Base-by-base conservation (phyloP, 176 grass and related monocot species). In the Paspalum vaginatum region DNA sequence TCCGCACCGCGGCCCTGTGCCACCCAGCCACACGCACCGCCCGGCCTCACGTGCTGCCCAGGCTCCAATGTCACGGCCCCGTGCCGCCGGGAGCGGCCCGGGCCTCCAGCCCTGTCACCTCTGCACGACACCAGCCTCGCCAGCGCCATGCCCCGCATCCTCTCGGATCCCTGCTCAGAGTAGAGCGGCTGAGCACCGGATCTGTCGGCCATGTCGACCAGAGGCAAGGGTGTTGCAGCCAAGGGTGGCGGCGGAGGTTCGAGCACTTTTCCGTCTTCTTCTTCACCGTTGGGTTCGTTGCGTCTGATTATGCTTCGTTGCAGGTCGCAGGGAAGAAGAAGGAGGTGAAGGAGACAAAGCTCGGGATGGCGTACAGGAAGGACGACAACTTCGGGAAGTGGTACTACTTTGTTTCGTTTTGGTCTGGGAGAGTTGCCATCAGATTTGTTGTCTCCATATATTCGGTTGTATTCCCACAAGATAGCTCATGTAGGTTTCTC, bases 261-360 rank as follows among this genome's bases (percentile, higher is more conserved):
- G 53, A 12, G 45, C 25, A 8, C 45, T 27, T 41, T 5, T 3
- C 21, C 39, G 37, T 11, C 4, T 15, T 21, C 45, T 5, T 68
- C 62, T 21, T 57, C 73, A 51, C 10, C 47, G 66, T 44, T 56
- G 11, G 42, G 67, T 6, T 43, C 16, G 53, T 20, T 60, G 51
- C 68, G 55, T 84, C 61, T 39, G 73, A 55, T 10, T 12, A 67
- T 64, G 38, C 20, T 41, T 51, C 48, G 5, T 46, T 22, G 4
- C 64, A 58, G 14, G 17, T 81, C 72, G 25, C 73, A 85, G 89
- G 87, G 67, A 97, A 84, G 76, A 94, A 97, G 91, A 94, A 97
- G 89, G 89, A 97, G 76, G 87, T 97, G 64, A 97, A 97, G 87
- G 95, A 97, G 77, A 97, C 95, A 4, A 88, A 91, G 63, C 87